A percentile compares a stretch with the other conserved stretches of the same genome.
Evolutionary conservation across 1,284 basidiomycete species (phyloP).

Genomic region (Takashimella koratensis): DNA sequence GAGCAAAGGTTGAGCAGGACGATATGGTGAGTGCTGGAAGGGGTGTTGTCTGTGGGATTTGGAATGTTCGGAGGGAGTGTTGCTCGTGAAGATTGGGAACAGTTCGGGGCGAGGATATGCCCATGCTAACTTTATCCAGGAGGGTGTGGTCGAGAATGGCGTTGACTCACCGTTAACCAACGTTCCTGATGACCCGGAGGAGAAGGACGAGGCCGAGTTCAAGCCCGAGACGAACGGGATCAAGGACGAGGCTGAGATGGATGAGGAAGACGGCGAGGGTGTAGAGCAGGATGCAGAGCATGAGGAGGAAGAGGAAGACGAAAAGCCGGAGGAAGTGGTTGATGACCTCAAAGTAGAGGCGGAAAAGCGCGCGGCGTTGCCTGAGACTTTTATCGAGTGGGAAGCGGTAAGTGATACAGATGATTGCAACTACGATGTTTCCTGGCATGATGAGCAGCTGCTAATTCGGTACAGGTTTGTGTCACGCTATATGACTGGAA

Average conservation of each 20-base stretch:
- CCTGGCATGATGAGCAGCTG: background rate
- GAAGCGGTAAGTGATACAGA: constrained; percentile 48
- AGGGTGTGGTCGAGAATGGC: background rate
- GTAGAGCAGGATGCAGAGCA: constrained; percentile 2
- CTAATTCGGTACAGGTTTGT: constrained; percentile 47
- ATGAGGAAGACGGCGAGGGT: background rate
- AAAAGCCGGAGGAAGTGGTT: constrained; percentile 8
- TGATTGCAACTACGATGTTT: background rate
- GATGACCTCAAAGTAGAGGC: constrained; percentile 37
- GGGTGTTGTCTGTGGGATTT: too few species aligned
- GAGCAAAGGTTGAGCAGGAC: background rate
- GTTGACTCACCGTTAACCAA: constrained; percentile 12
- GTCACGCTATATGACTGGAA: constrained; percentile 53
- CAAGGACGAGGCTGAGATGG: constrained; percentile 1
- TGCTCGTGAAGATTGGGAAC: too few species aligned
- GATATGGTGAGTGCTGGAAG: background rate
- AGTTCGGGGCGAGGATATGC: background rate
- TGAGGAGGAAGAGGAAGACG: constrained; percentile 2
- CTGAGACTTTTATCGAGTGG: constrained; percentile 50
- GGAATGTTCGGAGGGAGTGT: background rate
- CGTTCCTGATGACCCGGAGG: constrained; percentile 6
- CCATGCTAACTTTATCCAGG: background rate
- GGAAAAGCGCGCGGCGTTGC: constrained; percentile 36
- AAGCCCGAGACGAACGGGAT: background rate
- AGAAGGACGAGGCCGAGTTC: constrained; percentile 1